Percentiles rank a stretch among this genome's conserved stretches.
phyloP scores from a whole-genome alignment of 1,284 basidiomycete genomes.

The Rhodotorula sp. region DNA sequence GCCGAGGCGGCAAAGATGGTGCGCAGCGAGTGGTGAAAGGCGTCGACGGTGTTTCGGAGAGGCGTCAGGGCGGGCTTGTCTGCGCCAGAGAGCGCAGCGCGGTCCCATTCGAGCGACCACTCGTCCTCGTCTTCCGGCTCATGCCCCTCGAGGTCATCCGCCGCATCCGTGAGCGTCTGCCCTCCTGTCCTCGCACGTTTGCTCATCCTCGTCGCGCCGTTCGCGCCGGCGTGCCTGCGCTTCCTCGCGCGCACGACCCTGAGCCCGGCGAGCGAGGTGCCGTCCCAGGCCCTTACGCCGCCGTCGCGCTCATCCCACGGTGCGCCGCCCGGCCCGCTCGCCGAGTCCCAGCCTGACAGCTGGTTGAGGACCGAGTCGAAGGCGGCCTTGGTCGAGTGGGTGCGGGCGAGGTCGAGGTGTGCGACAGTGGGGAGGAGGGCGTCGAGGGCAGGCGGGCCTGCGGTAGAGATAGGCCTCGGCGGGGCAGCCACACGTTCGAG shows the following conservation, averaged over 20 bases:
- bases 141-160: not conserved
- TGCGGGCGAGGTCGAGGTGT: slow-evolving; percentile 23
- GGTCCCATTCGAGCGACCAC: slow-evolving; percentile 35
- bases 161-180: not conserved
- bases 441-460: slow-evolving; percentile 11
- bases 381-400: slow-evolving; percentile 25
- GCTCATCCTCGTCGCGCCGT: not conserved
- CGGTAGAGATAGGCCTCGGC: too few species aligned
- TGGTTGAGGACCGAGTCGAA: slow-evolving; percentile 31
- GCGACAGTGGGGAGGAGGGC: slow-evolving; percentile 32
- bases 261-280: slow-evolving; percentile 2
- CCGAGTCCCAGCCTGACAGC: slow-evolving; percentile 15
- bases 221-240: not conserved
- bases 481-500: not conserved
- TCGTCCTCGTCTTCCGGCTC: not conserved
- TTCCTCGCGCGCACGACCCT: not conserved
- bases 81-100: not conserved
- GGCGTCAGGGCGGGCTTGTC: slow-evolving; percentile 19
- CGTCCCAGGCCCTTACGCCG: slow-evolving; percentile 20
- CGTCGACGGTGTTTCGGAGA: slow-evolving; percentile 38
- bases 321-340: not conserved
- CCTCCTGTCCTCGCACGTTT: not conserved
- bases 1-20: slow-evolving; percentile 11
- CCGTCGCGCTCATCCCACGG: slow-evolving; percentile 17
- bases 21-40: slow-evolving; percentile 28